Percentiles rank a stretch among this genome's conserved stretches.
Conservation (phyloP, 129 eudicot species). For the Heracleum sosnowskyi region DNA sequence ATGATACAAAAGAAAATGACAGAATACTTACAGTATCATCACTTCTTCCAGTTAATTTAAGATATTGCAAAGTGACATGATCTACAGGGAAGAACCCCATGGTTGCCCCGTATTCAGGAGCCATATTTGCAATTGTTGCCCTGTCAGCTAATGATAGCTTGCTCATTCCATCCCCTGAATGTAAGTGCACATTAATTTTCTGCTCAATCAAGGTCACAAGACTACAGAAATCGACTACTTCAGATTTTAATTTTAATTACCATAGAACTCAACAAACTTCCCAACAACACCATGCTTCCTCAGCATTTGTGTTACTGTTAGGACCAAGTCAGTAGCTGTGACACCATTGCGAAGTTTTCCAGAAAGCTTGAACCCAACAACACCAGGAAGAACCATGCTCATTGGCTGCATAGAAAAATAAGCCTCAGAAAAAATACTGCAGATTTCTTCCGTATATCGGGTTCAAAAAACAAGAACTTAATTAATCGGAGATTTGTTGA, state of each 20-base stretch:
- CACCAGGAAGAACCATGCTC: conserved; percentile 77
- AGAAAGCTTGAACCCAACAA: conserved; percentile 59
- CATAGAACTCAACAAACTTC: conserved; percentile 91
- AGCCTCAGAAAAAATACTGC: conserved; percentile 14
- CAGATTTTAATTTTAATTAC: conserved; percentile 28
- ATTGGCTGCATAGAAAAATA: conserved; percentile 33
- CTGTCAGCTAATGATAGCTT: conserved; percentile 93
- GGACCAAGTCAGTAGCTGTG: conserved; percentile 96
- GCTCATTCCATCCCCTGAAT: conserved; percentile 80
- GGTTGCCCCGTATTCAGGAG: conserved; percentile 98
- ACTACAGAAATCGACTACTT: not conserved
- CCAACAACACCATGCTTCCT: conserved; percentile 99
- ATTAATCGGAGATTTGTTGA: not conserved
- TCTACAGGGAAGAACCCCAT: conserved; percentile 99
- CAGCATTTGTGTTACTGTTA: conserved; percentile 92
- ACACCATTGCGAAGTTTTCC: conserved; percentile 72
- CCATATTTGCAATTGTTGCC: conserved; percentile 98
- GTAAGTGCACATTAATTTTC: conserved; percentile 11
- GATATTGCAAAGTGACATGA: conserved; percentile 88
- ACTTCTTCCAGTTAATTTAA: conserved; percentile 93
- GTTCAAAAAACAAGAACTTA: not conserved
- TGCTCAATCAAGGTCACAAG: not conserved
- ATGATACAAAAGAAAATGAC: not conserved
- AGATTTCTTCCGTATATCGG: not conserved
- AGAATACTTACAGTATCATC: conserved; percentile 72